Base-by-base conservation (phyloP, 306 rosid species). In the Cicer arietinum region DNA sequence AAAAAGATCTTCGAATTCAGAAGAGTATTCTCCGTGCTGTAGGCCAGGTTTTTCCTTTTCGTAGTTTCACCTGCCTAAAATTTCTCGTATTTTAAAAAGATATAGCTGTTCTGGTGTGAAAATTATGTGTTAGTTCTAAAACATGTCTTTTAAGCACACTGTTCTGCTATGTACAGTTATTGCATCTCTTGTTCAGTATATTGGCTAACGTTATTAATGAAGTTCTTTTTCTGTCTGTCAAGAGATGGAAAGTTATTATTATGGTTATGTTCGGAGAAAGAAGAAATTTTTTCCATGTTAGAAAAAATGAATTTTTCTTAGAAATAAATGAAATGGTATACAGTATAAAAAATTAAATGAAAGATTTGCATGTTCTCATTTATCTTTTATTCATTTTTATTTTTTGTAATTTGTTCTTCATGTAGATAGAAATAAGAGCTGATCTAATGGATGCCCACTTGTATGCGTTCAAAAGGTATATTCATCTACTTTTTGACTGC, bases 371-470 rank as follows among this genome's bases (percentile, higher is more conserved):
- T 35, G 66, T 72, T 62, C 51, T 75, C 61, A 64, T 63, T 25
- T 62, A 41, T 6, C 42, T 63, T 20, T 20, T 41, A 20, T 39
- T 43, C 8, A n/a, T 56, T 60, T 78, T 41, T 51, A 50, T 10
- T 42, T 37, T 79, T 43, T 70, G 30, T 41, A 67, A 7, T 79
- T 50, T 62, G 39, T 80, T 61, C 53, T 79, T 74, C 77, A 41
- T 75, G 81, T 73, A 95, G 99, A 88, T 95, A 93, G 99, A 95
- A 88, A 84, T 95, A 81, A 81, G 92, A 78, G 85, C 91, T 77
- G 99, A 92, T 89, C 98, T 95, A 80, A 92, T 95, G 98, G 99
- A 95, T 74, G 93, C 99, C 22, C 96, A 95, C 83, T 76, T 95
- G 80, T 95, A 95, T 80, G 97, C 98, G 7, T 92, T 95, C 83